Base-by-base conservation (phyloP, 108 stramenopile genomes). In the Seminavis robusta region DNA sequence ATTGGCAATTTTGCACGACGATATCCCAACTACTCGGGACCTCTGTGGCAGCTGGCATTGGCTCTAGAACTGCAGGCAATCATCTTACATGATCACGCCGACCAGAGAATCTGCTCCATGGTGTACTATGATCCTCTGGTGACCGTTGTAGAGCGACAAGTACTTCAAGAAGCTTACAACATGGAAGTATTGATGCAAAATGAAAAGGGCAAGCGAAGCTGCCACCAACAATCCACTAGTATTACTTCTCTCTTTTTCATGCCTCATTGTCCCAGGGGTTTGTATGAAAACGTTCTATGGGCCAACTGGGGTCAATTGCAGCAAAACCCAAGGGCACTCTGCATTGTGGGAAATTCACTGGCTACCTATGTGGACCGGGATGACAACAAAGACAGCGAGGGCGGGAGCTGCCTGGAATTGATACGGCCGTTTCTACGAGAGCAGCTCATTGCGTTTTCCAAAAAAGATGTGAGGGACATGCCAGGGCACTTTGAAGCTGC, bases 221-320 rank as follows among this genome's bases (percentile, higher is more conserved):
- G 5, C 2, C 33, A 31, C 21, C 17, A 30, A 49, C 24, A 23
- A 40, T 47, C 10, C 10, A 30, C 55, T 7, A 39, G 11, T 25
- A 40, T 2, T 33, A 48, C 21, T 1, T 65, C 67, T 3, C 42
- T 78, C 19, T 78, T 78, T 45, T 78, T 67, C 53, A 78, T 78
- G 77, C 77, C 77, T 16, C 77, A 78, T 38, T 78, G 77, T 34
- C 77, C 77, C 0, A 34, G 61, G 40, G 20, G 21, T 19, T 31
- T 78, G 3, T 78, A 78, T 26, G 29, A 57, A 50, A 78, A 78
- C 47, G 17, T 73, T 0, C 27, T 69, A 10, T 59, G 48, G 29
- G 23, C 77, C 19, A 73, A 78, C 39, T 69, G 67, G 65, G 42
- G 44, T 31, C 27, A 47, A 4, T 25, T 78, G 17, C 11, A 52